Evolutionary conservation across 2,329 filamentous ascomycete species (phyloP), one percentile per base, ranked within the genome.

Genomic region (Phaeosphaeriaceae sp.): DNA sequence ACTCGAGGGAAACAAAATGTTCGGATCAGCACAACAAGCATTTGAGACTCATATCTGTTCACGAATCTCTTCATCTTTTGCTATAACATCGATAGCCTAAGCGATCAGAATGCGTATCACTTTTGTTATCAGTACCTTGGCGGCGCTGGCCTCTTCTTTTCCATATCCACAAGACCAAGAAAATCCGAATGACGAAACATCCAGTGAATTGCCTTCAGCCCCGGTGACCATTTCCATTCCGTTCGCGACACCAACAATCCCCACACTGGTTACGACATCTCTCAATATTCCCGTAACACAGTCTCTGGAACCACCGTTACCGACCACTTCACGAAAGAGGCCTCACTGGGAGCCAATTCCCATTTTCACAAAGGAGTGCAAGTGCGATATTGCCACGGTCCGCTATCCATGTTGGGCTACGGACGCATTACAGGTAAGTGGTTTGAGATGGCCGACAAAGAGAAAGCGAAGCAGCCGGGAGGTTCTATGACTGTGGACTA

Each of bases 311-410:
- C 12, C 47, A 18, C 46, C 56, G 3, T 33, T 43, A n/a, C 9
- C 45, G 20, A 61, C 39, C n/a, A 37, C 47, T 17, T 46, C 52
- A 4, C 54, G 39, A 81, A 83, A 6, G 78, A 86, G 2, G 66
- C 82, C 38, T 76, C 82, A 46, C 60, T 87, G 21, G 70, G 79
- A 15, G 72, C 77, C 49, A 76, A 86, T 56, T 66, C 75, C 33
- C 77, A 84, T 23, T 73, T 94, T 39, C 71, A 82, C n/a, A 74
- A 79, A 44, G 75, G 79, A 28, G 90, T 69, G 64, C 34, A 52
- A 62, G 21, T 70, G 66, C 47, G 49, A 61, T 17, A 20, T 66
- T 34, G 44, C 49, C 36, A 67, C 61, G 21, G 59, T 58, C 7
- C 15, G 29, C 38, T 65, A 63, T 50, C 65, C 66, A 16, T 70